Percentiles rank a stretch among this genome's conserved stretches.
phyloP scores from a whole-genome alignment of 148 eudicot genomes.

The Rheum nobile region DNA sequence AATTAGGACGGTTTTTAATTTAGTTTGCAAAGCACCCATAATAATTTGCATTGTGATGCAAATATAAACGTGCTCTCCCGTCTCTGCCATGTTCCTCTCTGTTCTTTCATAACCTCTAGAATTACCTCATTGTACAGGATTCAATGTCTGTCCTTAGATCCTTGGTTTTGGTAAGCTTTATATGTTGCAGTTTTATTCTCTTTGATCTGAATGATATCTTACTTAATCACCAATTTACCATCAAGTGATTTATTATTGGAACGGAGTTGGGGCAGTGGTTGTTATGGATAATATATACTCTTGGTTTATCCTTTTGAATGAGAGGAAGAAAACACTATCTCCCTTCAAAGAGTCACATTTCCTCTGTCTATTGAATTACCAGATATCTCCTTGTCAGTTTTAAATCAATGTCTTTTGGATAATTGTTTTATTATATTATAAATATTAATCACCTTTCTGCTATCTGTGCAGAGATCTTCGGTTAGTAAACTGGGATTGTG shows the following conservation, averaged over 20 bases:
- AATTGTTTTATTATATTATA: neutral
- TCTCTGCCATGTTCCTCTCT: neutral
- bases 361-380: neutral
- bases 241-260: neutral
- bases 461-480: slow-evolving; percentile 51
- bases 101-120: neutral
- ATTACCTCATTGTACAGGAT: neutral
- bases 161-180: too few species aligned
- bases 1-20: too few species aligned
- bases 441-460: neutral
- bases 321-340: neutral
- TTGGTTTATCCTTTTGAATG: neutral
- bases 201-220: neutral
- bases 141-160: neutral
- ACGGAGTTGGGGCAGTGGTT: neutral
- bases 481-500: slow-evolving; percentile 95
- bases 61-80: neutral
- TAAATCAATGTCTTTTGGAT: neutral
- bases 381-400: neutral
- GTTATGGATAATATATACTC: neutral
- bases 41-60: neutral
- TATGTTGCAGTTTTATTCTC: neutral
- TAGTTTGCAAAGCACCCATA: too few species aligned
- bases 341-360: neutral
- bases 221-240: neutral